A percentile compares a stretch with the other conserved stretches of the same genome.
These are phyloP conservation scores for Tulasnella sp. DNA, from an alignment of 768 basidiomycete genomes.

Conservation along the genomic window DNA sequence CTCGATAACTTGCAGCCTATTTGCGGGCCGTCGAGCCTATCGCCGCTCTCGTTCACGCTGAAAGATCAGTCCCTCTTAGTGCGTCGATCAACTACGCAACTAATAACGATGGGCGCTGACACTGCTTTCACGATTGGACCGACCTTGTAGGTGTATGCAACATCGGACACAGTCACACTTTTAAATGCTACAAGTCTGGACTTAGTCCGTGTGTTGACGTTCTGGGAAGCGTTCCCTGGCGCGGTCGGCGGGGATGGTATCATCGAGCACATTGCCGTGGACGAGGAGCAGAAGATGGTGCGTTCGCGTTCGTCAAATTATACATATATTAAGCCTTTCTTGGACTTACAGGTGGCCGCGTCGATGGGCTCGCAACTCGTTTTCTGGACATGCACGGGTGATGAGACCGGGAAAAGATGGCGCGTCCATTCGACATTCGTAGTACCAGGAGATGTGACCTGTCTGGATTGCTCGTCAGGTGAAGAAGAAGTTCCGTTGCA, in stretches of 20 bases:
- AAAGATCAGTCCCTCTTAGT: neutral
- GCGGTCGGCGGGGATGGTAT: conserved; percentile 33
- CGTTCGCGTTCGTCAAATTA: conserved; percentile 26
- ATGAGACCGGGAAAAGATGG: conserved; percentile 45
- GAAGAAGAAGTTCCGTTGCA: conserved; percentile 19
- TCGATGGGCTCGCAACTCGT: conserved; percentile 58
- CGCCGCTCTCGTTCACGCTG: neutral
- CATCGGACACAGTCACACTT: conserved; percentile 50
- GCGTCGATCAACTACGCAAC: too few relatives aligned
- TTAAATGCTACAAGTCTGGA: conserved; percentile 58
- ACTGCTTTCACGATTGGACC: too few relatives aligned
- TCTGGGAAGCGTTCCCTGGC: conserved; percentile 75
- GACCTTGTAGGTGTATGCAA: conserved; percentile 52
- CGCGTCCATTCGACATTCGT: conserved; percentile 70
- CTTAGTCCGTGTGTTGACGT: conserved; percentile 60
- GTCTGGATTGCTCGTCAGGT: conserved; percentile 72
- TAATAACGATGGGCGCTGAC: too few relatives aligned
- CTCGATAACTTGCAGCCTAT: conserved; percentile 4
- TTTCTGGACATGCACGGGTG: conserved; percentile 62
- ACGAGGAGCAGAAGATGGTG: conserved; percentile 73
- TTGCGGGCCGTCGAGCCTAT: neutral
- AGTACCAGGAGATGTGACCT: conserved; percentile 50
- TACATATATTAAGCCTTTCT: neutral
- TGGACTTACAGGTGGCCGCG: conserved; percentile 50
- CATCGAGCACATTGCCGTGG: conserved; percentile 57